Conservation (phyloP, 78 protist genomes). For the Blattamonas nauphoetae region DNA sequence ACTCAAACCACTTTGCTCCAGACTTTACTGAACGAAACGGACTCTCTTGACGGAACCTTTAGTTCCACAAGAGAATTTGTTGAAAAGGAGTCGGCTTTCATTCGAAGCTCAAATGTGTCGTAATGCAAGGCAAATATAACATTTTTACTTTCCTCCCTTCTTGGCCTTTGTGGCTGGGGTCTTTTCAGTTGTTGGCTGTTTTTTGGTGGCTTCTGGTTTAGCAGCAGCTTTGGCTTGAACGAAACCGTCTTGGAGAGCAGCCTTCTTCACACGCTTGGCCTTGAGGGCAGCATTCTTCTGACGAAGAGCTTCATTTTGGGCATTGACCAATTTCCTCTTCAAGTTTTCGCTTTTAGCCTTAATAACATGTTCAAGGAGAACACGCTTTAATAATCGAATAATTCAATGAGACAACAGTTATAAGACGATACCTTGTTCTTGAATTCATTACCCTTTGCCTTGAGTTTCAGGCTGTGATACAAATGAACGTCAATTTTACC, state of each 20-base stretch:
- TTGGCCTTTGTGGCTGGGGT: not conserved
- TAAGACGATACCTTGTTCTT: conserved; percentile 65
- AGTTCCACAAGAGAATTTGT: not conserved
- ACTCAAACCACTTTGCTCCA: not conserved
- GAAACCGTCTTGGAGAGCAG: not conserved
- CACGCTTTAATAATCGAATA: no score
- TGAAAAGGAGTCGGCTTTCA: not conserved
- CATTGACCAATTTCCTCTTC: conserved; percentile 62
- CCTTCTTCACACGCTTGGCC: not conserved
- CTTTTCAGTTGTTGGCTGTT: not conserved
- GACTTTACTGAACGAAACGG: not conserved
- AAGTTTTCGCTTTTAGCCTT: conserved; percentile 70
- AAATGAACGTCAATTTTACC: conserved; percentile 87
- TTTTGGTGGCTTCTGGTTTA: not conserved
- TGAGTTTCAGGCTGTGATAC: conserved; percentile 83
- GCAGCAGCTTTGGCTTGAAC: not conserved
- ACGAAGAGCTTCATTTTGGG: conserved; percentile 90
- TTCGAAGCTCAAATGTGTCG: not conserved
- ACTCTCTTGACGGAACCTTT: not conserved
- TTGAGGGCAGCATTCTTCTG: conserved; percentile 29
- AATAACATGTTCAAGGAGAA: conserved; percentile 81
- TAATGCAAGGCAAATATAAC: not conserved
- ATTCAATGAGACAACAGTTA: no score
- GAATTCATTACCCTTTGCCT: conserved; percentile 96
- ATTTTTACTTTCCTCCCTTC: not conserved